Evolutionary conservation across 1,284 basidiomycete species (phyloP).

Genomic region (Cryptococcus maquisensis): DNA sequence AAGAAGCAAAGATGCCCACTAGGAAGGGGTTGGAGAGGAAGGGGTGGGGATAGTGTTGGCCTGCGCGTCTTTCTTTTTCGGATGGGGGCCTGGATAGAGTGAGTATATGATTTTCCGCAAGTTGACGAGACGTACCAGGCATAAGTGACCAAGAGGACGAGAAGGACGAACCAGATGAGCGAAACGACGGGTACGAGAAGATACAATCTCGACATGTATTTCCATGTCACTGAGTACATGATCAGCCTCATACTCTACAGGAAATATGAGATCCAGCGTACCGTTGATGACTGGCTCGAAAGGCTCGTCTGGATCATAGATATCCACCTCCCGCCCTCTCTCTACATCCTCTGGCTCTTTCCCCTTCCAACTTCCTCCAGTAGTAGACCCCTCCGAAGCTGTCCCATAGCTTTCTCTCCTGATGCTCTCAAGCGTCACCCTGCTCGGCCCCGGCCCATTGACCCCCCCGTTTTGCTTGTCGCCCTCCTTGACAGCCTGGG

Average conservation of each 20-base stretch:
- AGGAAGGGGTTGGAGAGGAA: conserved; percentile 42
- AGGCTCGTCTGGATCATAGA: conserved; percentile 10
- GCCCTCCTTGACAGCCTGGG: not conserved
- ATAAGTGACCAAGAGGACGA: conserved; percentile 41
- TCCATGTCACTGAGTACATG: conserved; percentile 35
- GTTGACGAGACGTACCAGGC: conserved; percentile 39
- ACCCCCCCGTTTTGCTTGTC: not conserved
- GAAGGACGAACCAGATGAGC: conserved; percentile 26
- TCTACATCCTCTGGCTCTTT: conserved; percentile 5
- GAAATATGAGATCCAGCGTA: not conserved
- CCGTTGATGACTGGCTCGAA: conserved; percentile 12
- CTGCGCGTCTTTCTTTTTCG: conserved; percentile 32
- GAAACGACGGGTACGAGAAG: conserved; percentile 42
- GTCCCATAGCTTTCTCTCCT: conserved; percentile 6
- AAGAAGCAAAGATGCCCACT: conserved; percentile 43
- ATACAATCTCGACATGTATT: conserved; percentile 41
- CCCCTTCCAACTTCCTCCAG: conserved; percentile 3
- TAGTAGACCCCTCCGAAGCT: not conserved
- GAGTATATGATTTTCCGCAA: not conserved
- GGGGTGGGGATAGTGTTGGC: conserved; percentile 45
- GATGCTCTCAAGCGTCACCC: not conserved
- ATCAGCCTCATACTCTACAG: not conserved
- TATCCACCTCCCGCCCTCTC: not conserved
- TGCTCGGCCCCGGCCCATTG: not conserved
- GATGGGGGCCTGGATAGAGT: conserved; percentile 42